These are phyloP conservation scores for Ogataea zsoltii DNA, from an alignment of 805 yeast species.

Conservation along the genomic window DNA sequence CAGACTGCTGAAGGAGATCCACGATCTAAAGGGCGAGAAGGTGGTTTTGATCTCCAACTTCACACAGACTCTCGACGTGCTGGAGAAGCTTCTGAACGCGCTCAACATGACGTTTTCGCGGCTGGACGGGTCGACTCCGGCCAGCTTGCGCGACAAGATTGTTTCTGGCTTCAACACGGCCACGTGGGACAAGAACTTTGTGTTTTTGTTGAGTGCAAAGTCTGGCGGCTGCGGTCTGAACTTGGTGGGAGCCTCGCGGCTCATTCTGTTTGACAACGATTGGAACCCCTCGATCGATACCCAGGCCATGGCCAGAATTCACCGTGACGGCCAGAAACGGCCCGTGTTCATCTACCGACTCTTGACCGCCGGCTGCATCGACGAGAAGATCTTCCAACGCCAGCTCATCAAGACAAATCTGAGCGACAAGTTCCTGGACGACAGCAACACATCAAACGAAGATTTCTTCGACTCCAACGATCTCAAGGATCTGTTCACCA, in stretches of 20 bases:
- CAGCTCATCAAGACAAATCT: conserved; percentile 82
- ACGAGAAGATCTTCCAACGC: conserved; percentile 91
- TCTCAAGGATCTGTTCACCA: conserved; percentile 71
- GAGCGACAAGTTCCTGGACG: conserved; percentile 67
- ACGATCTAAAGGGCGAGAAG: conserved; percentile 55
- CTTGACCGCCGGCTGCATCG: conserved; percentile 85
- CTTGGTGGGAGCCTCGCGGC: conserved; percentile 83
- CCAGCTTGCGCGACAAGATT: conserved; percentile 59
- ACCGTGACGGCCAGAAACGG: conserved; percentile 85
- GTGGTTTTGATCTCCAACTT: conserved; percentile 85
- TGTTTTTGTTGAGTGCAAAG: conserved; percentile 80
- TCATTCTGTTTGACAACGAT: conserved; percentile 86
- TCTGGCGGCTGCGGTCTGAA: conserved; percentile 95
- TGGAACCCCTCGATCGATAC: conserved; percentile 95
- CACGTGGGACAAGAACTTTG: conserved; percentile 43
- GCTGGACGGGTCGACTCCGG: conserved; percentile 83
- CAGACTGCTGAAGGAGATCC: conserved; percentile 53
- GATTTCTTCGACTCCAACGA: conserved; percentile 71
- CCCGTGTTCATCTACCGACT: conserved; percentile 82
- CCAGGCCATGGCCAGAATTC: conserved; percentile 95
- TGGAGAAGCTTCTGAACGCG: conserved; percentile 56
- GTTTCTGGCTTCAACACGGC: conserved; percentile 69
- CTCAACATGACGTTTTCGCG: conserved; percentile 55
- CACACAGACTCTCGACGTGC: conserved; percentile 80
- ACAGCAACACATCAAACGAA: conserved; percentile 45